Conservation (phyloP, 176 grass and related monocot species). For the Cenchrus americanus region DNA sequence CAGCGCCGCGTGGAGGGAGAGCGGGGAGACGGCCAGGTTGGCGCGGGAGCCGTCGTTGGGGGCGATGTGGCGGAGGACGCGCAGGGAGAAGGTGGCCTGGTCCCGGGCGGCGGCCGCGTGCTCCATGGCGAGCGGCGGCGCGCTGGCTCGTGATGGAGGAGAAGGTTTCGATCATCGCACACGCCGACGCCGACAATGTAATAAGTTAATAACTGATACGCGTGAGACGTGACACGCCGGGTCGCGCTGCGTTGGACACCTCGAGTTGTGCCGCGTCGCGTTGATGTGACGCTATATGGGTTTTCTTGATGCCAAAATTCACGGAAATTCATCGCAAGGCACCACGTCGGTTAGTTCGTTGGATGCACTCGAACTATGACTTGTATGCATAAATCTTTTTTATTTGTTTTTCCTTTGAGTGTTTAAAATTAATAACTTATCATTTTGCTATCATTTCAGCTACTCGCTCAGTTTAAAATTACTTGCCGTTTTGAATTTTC, state of each 20-base stretch:
- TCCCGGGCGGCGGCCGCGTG: conserved; percentile 24
- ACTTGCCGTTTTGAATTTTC: too few relatives aligned
- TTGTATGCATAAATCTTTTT: too few relatives aligned
- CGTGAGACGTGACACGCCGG: neutral
- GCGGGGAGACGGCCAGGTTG: conserved; percentile 56
- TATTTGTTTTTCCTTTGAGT: too few relatives aligned
- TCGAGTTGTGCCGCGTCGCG: conserved; percentile 29
- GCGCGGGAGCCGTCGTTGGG: neutral
- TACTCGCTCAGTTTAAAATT: too few relatives aligned
- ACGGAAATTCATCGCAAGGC: too few relatives aligned
- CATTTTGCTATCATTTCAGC: too few relatives aligned
- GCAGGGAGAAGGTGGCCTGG: conserved; percentile 44
- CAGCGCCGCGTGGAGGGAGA: conserved; percentile 54
- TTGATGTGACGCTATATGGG: conserved; percentile 6
- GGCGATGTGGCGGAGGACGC: conserved; percentile 32
- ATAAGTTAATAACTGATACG: neutral
- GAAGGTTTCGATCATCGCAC: too few relatives aligned
- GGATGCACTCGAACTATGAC: too few relatives aligned
- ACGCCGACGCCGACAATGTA: too few relatives aligned
- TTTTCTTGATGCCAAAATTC: neutral
- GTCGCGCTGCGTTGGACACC: conserved; percentile 6
- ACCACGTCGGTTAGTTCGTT: too few relatives aligned
- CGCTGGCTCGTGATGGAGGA: neutral
- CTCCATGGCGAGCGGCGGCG: conserved; percentile 8
- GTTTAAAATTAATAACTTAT: too few relatives aligned